These are phyloP conservation scores for Talaromyces sp. DNA, from an alignment of 2,329 filamentous ascomycete species.

Conservation along the genomic window DNA sequence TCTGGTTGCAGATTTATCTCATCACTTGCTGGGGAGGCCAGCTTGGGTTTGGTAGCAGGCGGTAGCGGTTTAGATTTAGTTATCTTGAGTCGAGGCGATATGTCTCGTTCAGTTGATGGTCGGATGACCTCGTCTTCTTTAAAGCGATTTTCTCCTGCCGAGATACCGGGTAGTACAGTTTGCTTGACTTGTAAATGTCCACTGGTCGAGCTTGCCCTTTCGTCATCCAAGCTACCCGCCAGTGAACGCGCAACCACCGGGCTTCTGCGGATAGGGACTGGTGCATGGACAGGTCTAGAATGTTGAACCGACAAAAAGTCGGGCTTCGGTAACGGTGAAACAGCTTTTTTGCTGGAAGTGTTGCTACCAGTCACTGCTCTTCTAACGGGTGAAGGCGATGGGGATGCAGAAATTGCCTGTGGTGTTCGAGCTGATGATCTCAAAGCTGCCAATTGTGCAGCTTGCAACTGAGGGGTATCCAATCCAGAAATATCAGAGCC, in stretches of 20 bases:
- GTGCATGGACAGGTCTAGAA: slow-evolving; percentile 24
- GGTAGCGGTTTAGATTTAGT: slow-evolving; percentile 4
- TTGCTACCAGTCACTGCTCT: not conserved
- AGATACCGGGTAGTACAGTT: not conserved
- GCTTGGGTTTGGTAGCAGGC: slow-evolving; percentile 9
- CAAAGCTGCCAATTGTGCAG: slow-evolving; percentile 34
- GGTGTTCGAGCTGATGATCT: slow-evolving; percentile 24
- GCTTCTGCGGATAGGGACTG: slow-evolving; percentile 25
- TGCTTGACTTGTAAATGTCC: not conserved
- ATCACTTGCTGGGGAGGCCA: not conserved
- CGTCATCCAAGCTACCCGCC: slow-evolving; percentile 14
- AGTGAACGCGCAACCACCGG: slow-evolving; percentile 8
- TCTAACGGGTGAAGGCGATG: slow-evolving; percentile 13
- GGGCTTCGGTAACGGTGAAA: slow-evolving; percentile 18
- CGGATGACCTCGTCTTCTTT: not conserved
- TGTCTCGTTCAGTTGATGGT: not conserved
- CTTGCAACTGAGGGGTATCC: slow-evolving; percentile 31
- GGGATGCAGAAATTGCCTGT: slow-evolving; percentile 5
- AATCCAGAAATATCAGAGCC: slow-evolving; percentile 14
- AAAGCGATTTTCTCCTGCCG: not conserved
- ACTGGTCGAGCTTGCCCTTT: not conserved
- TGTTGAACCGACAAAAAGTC: slow-evolving; percentile 19
- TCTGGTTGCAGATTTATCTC: not conserved
- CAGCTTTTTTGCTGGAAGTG: not conserved
- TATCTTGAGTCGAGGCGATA: slow-evolving; percentile 10